Percentiles rank a stretch among this genome's conserved stretches.
phyloP scores from a whole-genome alignment of 148 eudicot genomes.

The Fagopyrum homotropicum region DNA sequence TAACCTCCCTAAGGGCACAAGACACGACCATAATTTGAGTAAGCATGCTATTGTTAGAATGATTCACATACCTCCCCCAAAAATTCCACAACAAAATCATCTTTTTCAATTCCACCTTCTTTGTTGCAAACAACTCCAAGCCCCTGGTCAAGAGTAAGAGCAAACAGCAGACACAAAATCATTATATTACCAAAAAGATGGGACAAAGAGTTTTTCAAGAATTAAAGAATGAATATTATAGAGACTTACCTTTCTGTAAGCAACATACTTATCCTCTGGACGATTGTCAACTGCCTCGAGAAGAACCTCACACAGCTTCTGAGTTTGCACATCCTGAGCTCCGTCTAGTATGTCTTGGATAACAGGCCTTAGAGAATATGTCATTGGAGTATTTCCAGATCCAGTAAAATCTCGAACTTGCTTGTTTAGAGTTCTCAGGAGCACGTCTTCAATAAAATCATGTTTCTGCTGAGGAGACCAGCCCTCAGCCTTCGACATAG shows the following conservation, averaged over 20 bases:
- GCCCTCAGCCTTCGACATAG: conserved; percentile 75
- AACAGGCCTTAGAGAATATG: conserved; percentile 65
- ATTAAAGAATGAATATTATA: background rate
- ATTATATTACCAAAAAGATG: background rate
- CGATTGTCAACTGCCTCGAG: conserved; percentile 69
- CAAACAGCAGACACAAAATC: background rate
- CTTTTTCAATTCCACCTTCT: conserved; percentile 81
- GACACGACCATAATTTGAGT: background rate
- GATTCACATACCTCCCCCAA: conserved; percentile 71
- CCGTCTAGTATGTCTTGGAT: conserved; percentile 55
- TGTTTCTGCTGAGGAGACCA: conserved; percentile 78
- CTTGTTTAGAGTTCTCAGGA: conserved; percentile 75
- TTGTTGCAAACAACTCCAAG: conserved; percentile 98
- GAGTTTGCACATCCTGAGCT: conserved; percentile 43
- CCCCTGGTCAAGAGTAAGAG: conserved; percentile 44
- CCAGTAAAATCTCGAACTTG: conserved; percentile 80
- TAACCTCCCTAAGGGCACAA: background rate
- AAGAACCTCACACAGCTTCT: conserved; percentile 52
- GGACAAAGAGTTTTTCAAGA: conserved; percentile 11
- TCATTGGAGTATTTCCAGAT: conserved; percentile 82
- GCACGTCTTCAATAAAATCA: conserved; percentile 75
- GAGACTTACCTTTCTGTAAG: conserved; percentile 77
- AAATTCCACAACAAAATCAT: conserved; percentile 94
- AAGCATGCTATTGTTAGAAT: background rate
- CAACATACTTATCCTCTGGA: conserved; percentile 83